Evolutionary conservation across 176 grass and related monocot species (phyloP).

Genomic region (Panicum miliaceum): DNA sequence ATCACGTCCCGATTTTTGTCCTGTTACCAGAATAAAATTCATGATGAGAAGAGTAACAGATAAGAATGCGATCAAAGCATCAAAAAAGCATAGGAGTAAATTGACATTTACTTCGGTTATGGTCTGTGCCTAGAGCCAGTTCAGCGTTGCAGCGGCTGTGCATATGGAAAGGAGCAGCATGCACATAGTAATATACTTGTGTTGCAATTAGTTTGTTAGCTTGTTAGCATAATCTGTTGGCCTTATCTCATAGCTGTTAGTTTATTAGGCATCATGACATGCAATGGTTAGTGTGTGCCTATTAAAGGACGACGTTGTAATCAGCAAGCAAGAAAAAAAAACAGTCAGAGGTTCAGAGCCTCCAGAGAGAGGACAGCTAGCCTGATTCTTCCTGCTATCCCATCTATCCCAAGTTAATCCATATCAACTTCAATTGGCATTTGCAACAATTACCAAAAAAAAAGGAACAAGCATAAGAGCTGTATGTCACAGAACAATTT

Average conservation of each 20-base stretch:
- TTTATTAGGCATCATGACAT: background rate
- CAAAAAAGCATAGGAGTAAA: background rate
- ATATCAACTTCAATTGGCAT: background rate
- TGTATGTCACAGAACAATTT: background rate
- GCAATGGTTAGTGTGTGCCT: background rate
- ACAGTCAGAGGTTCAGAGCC: no score
- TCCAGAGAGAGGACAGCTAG: no score
- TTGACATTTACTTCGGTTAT: constrained; percentile 1
- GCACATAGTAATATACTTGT: background rate
- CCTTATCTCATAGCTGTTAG: background rate
- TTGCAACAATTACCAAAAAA: background rate
- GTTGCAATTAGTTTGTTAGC: constrained; percentile 12
- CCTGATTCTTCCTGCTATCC: no score
- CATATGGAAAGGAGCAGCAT: background rate
- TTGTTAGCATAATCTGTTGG: background rate
- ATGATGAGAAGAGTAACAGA: constrained; percentile 33
- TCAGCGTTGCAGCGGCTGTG: background rate
- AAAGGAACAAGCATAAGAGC: background rate
- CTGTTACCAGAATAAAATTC: constrained; percentile 49
- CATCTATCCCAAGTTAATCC: no score
- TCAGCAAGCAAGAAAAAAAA: background rate
- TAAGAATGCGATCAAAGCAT: constrained; percentile 2
- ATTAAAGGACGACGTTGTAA: background rate
- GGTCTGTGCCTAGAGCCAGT: background rate
- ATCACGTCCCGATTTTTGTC: constrained; percentile 93